These are phyloP conservation scores for Solanum bukasovii DNA, from an alignment of 257 asterid genomes.

Conservation along the genomic window DNA sequence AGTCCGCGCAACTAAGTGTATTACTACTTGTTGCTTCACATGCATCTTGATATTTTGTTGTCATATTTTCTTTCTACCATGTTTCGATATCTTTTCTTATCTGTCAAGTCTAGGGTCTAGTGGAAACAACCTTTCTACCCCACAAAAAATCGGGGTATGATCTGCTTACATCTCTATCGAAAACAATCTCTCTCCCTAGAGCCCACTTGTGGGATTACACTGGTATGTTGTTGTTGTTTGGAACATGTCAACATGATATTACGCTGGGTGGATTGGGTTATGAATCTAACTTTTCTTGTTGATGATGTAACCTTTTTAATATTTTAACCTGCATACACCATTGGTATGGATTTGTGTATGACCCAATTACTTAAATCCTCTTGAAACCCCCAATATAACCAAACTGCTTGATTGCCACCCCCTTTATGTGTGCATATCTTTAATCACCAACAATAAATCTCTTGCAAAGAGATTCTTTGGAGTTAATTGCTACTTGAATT, in stretches of 20 bases:
- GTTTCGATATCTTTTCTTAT: no score
- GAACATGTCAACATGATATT: background rate
- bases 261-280: background rate
- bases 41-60: background rate
- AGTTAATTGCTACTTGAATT: background rate
- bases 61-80: no score
- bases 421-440: background rate
- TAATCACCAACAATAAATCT: background rate
- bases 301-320: background rate
- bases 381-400: background rate
- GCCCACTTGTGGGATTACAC: background rate
- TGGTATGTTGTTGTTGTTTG: background rate
- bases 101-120: no score
- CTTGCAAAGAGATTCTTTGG: background rate
- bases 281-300: no score
- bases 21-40: background rate
- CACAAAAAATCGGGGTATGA: background rate
- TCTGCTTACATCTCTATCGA: background rate
- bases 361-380: background rate
- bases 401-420: background rate
- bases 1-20: background rate
- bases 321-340: background rate
- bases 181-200: background rate
- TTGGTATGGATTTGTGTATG: background rate
- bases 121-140: no score